Percentiles rank a stretch among this genome's conserved stretches.
phyloP scores from a whole-genome alignment of 208 protist genomes.

The Crithidia sp. region DNA sequence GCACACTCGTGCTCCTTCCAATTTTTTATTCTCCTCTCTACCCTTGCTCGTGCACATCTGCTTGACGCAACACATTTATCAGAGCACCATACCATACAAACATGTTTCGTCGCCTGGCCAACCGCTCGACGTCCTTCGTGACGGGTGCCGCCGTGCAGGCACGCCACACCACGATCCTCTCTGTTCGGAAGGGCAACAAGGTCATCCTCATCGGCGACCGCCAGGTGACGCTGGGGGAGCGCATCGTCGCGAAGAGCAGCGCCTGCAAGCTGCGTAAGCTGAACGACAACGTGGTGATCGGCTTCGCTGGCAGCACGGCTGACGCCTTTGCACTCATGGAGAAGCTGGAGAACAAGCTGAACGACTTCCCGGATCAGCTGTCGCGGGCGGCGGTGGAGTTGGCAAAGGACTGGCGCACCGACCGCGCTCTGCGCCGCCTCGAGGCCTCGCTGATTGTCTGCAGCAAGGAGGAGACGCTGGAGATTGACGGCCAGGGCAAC shows the following conservation, averaged over 20 bases:
- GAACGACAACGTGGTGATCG: slow-evolving; percentile 86
- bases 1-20: no score
- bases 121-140: slow-evolving; percentile 46
- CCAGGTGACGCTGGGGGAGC: slow-evolving; percentile 94
- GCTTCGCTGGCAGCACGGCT: slow-evolving; percentile 94
- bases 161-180: slow-evolving; percentile 94
- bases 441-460: slow-evolving; percentile 95
- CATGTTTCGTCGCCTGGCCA: slow-evolving; percentile 55
- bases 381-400: slow-evolving; percentile 94
- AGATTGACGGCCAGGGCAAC: slow-evolving; percentile 95
- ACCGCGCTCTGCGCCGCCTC: slow-evolving; percentile 93
- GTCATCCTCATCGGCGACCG: slow-evolving; percentile 95
- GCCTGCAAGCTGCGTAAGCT: slow-evolving; percentile 85
- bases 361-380: slow-evolving; percentile 94
- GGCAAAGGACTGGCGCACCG: slow-evolving; percentile 96
- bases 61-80: no score
- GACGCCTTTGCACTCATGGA: slow-evolving; percentile 97
- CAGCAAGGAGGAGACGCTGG: slow-evolving; percentile 88
- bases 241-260: slow-evolving; percentile 90
- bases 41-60: no score
- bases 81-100: no score
- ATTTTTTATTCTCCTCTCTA: no score
- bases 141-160: slow-evolving; percentile 47
- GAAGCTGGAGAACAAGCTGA: slow-evolving; percentile 93
- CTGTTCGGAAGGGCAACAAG: slow-evolving; percentile 90